Evolutionary conservation across 345 rosid genomes (phyloP).

Genomic region (Eucalyptus shirleyi): DNA sequence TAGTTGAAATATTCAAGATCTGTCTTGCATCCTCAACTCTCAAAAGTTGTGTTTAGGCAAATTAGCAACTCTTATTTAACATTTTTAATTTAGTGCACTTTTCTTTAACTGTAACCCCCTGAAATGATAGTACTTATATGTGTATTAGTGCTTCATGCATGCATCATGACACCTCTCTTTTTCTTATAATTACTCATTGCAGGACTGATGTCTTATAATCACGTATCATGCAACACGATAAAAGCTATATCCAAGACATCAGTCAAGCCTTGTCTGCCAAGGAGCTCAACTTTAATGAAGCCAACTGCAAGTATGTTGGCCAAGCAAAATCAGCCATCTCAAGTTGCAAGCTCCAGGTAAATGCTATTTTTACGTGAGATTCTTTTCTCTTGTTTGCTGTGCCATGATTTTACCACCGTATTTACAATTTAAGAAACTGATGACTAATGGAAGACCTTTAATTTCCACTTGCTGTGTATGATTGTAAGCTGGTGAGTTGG

Average conservation of each 20-base stretch:
- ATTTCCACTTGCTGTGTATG: neutral
- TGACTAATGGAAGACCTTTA: neutral
- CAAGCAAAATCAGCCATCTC: conserved; percentile 41
- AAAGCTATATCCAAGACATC: conserved; percentile 23
- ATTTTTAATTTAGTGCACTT: neutral
- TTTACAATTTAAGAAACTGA: neutral
- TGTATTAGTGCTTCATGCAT: neutral
- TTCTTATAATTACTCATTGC: neutral
- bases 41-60: neutral
- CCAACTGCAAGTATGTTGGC: conserved; percentile 88
- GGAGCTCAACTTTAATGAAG: conserved; percentile 90
- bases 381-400: neutral
- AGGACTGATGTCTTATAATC: conserved; percentile 36
- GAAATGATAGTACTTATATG: neutral
- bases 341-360: conserved; percentile 44
- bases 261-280: conserved; percentile 23
- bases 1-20: neutral
- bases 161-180: neutral
- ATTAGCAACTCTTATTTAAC: neutral
- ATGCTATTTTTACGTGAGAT: neutral
- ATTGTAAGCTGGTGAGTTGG: neutral
- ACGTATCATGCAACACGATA: conserved; percentile 8
- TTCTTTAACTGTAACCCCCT: neutral
- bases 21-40: neutral
- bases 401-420: neutral